Evolutionary conservation across 192 early-diverging fungal species (phyloP).

Genomic region (Polychytrium aggregatum): DNA sequence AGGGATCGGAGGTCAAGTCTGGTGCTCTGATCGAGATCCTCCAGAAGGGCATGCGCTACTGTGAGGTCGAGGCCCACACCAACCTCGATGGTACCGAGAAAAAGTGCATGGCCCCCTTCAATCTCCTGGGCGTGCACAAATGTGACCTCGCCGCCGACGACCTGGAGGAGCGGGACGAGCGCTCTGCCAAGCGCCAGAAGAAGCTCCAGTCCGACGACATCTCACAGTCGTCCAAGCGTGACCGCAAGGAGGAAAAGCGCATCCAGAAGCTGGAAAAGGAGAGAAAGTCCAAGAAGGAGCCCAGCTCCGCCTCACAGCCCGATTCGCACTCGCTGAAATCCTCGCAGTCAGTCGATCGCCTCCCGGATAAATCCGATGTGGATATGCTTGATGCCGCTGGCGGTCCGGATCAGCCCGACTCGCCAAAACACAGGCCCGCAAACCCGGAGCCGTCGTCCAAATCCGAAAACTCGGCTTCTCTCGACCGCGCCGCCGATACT

Average conservation of each 20-base stretch:
- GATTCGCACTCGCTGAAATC: no score
- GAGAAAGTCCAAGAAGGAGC: constrained; percentile 3
- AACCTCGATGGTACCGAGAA: constrained; percentile 72
- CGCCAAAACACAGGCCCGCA: no score
- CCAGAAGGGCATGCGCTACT: constrained; percentile 86
- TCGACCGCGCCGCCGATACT: neutral
- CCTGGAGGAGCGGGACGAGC: constrained; percentile 10
- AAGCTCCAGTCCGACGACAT: constrained; percentile 8
- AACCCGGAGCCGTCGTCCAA: constrained; percentile 2
- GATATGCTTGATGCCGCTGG: neutral
- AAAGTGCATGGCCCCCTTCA: constrained; percentile 61
- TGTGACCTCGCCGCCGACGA: constrained; percentile 37
- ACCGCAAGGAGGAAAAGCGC: neutral
- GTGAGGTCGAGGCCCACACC: constrained; percentile 80
- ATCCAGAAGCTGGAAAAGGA: constrained; percentile 4
- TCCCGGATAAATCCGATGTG: neutral
- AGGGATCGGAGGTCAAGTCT: constrained; percentile 50
- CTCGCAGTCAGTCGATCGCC: neutral
- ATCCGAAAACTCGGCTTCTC: constrained; percentile 6
- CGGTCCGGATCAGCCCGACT: neutral
- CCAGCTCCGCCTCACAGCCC: neutral
- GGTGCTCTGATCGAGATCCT: constrained; percentile 76
- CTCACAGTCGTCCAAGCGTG: constrained; percentile 6
- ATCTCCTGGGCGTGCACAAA: constrained; percentile 50
- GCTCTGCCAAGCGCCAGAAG: constrained; percentile 5